Evolutionary conservation across 345 rosid species (phyloP).

Genomic region (Atalantia buxifolia): DNA sequence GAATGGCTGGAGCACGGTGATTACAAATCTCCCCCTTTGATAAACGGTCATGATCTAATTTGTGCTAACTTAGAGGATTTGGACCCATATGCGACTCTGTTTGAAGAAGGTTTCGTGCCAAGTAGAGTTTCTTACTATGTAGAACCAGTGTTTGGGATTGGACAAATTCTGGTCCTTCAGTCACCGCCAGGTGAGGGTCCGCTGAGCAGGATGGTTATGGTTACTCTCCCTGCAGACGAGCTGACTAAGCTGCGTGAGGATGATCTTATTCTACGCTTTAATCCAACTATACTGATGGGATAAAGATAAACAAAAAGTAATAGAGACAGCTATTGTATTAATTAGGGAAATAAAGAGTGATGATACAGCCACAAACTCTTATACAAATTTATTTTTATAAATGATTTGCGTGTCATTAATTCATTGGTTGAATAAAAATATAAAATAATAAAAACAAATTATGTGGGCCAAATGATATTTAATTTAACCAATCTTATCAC

Average conservation of each 20-base stretch:
- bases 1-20: constrained; percentile 45
- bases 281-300: constrained; percentile 46
- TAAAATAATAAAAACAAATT: no score
- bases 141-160: constrained; percentile 40
- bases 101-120: constrained; percentile 41
- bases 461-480: no score
- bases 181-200: constrained; percentile 32
- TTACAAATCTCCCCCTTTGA: background rate
- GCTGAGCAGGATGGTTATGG: constrained; percentile 50
- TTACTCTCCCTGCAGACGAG: constrained; percentile 47
- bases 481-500: no score
- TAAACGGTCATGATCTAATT: constrained; percentile 42
- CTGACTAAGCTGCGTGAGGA: constrained; percentile 37
- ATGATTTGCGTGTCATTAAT: no score
- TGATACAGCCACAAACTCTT: no score
- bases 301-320: background rate
- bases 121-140: constrained; percentile 37
- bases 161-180: constrained; percentile 51
- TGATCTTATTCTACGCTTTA: constrained; percentile 41
- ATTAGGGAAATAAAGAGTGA: background rate
- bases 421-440: no score
- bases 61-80: constrained; percentile 43
- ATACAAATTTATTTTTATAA: no score
- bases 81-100: constrained; percentile 26
- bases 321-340: background rate